These are phyloP conservation scores for Solanum aculeatissimum DNA, from an alignment of 305 asterid species.

Conservation along the genomic window DNA sequence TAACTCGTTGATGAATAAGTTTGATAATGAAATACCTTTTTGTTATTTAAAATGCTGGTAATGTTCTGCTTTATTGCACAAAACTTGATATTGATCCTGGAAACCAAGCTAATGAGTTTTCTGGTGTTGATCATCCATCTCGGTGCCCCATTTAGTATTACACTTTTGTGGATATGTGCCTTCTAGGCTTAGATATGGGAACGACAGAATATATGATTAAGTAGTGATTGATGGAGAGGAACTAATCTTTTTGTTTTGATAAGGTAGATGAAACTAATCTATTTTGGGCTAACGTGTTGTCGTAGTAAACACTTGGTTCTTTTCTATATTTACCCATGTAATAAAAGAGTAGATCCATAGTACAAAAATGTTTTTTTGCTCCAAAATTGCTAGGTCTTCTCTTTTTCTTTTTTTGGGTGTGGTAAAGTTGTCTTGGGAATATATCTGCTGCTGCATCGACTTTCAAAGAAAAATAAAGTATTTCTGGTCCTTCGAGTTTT, in stretches of 20 bases:
- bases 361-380: neutral
- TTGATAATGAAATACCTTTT: neutral
- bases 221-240: neutral
- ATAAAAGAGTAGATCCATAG: neutral
- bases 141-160: neutral
- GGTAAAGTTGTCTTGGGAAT: neutral
- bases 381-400: neutral
- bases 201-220: neutral
- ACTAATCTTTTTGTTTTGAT: neutral
- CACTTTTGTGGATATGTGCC: neutral
- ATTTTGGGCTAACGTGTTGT: neutral
- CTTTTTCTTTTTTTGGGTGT: neutral
- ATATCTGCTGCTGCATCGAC: neutral
- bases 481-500: neutral
- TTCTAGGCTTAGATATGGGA: neutral
- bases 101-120: neutral
- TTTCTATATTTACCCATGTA: neutral
- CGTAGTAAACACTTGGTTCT: neutral
- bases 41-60: neutral
- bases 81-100: neutral
- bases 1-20: neutral
- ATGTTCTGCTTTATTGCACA: neutral
- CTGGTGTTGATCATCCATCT: neutral
- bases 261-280: neutral
- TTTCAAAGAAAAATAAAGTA: neutral